Percentiles rank a stretch among this genome's conserved stretches.
These are phyloP conservation scores for Allium cepa DNA, from an alignment of 106 monocot genomes.

Conservation along the genomic window DNA sequence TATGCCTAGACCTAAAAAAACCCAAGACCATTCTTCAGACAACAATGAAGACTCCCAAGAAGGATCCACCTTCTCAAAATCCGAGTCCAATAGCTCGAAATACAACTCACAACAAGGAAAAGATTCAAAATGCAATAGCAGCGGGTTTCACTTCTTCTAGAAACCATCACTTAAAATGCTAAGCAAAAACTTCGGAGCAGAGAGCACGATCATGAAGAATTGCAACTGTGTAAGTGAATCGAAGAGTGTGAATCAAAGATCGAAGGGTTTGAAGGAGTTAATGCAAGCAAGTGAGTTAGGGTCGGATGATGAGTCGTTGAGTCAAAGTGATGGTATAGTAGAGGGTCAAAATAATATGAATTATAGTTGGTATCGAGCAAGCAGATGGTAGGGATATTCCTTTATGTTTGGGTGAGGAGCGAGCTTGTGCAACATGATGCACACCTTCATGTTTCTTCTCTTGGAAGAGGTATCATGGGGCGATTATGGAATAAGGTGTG, in stretches of 20 bases:
- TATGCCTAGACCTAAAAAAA: constrained; percentile 70
- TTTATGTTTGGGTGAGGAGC: constrained; percentile 80
- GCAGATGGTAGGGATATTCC: constrained; percentile 95
- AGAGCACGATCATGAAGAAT: constrained; percentile 36
- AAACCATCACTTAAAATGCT: constrained; percentile 65
- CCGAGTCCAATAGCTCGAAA: neutral
- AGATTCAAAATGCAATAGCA: constrained; percentile 24
- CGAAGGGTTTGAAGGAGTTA: no score
- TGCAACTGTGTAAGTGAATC: constrained; percentile 59
- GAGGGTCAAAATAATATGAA: neutral
- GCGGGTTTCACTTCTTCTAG: constrained; percentile 45
- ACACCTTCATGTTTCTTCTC: constrained; percentile 62
- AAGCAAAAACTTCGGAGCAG: constrained; percentile 44
- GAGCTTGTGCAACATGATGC: constrained; percentile 70
- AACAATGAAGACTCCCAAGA: no score
- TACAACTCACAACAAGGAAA: constrained; percentile 10
- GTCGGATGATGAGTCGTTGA: constrained; percentile 39
- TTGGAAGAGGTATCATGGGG: constrained; percentile 93
- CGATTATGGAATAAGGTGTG: constrained; percentile 86
- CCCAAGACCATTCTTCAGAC: constrained; percentile 8
- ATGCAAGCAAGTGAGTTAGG: constrained; percentile 25
- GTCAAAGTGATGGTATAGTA: neutral
- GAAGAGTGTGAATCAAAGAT: constrained; percentile 6
- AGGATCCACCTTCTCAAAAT: neutral
- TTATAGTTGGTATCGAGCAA: constrained; percentile 78